Evolutionary conservation across 2,329 filamentous ascomycete genomes (phyloP).

Genomic region (Amauroascus verrucosus): DNA sequence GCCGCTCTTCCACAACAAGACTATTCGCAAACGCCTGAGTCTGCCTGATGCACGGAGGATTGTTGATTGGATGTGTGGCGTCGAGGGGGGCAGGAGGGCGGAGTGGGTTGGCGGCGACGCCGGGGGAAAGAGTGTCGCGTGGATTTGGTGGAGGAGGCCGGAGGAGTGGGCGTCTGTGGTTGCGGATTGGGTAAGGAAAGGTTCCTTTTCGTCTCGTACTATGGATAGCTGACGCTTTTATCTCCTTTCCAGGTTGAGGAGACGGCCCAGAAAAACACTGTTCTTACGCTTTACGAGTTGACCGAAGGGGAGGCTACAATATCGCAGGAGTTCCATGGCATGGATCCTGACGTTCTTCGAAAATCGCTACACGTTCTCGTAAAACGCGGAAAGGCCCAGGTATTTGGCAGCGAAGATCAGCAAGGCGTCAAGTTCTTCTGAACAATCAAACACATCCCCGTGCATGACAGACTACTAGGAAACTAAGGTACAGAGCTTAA

Average conservation of each 20-base stretch:
- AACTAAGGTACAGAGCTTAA: background rate
- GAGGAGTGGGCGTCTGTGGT: constrained; percentile 83
- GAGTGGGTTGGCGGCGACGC: constrained; percentile 50
- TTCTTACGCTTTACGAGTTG: constrained; percentile 88
- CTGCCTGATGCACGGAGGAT: constrained; percentile 45
- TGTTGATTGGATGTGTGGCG: constrained; percentile 46
- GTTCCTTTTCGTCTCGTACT: background rate
- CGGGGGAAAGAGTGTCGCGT: constrained; percentile 48
- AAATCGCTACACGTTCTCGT: constrained; percentile 72
- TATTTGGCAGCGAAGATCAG: constrained; percentile 81
- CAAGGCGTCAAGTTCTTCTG: constrained; percentile 95
- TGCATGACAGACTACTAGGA: background rate
- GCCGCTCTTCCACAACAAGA: constrained; percentile 46
- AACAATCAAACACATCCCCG: background rate
- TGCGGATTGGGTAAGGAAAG: constrained; percentile 55
- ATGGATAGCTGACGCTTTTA: background rate
- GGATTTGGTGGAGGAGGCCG: constrained; percentile 74
- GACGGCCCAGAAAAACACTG: constrained; percentile 77
- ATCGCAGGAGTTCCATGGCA: constrained; percentile 71
- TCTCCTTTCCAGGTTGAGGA: constrained; percentile 52
- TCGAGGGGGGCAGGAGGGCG: constrained; percentile 41
- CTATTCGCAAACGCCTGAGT: constrained; percentile 38
- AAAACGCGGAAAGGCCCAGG: constrained; percentile 82
- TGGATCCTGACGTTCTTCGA: constrained; percentile 71
- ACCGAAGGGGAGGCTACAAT: constrained; percentile 71